A percentile compares a stretch with the other conserved stretches of the same genome.
Evolutionary conservation across 768 basidiomycete genomes (phyloP).

Genomic region (Glaciozyma antarctica): DNA sequence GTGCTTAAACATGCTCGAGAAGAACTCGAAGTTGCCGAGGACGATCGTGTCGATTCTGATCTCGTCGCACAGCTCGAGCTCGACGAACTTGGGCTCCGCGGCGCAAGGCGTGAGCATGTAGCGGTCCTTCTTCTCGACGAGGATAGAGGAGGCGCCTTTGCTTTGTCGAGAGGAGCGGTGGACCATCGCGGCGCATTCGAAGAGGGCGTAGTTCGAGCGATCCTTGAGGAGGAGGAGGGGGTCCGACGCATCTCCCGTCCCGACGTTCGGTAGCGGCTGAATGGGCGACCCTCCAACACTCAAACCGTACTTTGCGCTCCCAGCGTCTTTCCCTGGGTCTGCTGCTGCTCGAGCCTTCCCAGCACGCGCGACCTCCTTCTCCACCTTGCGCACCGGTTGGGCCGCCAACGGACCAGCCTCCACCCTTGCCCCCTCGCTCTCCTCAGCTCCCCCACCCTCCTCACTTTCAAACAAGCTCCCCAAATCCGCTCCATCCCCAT

Average conservation of each 20-base stretch:
- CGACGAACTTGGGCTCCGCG: conserved; percentile 57
- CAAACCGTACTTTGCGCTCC: background rate
- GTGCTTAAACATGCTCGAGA: conserved; percentile 89
- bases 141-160: conserved; percentile 70
- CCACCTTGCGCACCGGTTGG: background rate
- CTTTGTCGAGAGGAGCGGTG: conserved; percentile 71
- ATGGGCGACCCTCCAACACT: conserved; percentile 2
- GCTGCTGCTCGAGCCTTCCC: background rate
- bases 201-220: conserved; percentile 86
- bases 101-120: conserved; percentile 96
- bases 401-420: background rate
- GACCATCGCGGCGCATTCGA: conserved; percentile 88
- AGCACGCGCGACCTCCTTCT: background rate
- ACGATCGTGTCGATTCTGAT: conserved; percentile 93
- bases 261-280: conserved; percentile 29
- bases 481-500: conserved; percentile 23
- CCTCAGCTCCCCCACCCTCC: background rate
- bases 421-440: background rate
- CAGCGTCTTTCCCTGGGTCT: background rate
- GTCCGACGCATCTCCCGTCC: conserved; percentile 29
- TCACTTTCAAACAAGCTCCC: conserved; percentile 10
- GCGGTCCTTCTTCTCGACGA: conserved; percentile 72
- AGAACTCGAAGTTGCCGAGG: conserved; percentile 95
- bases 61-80: conserved; percentile 95
- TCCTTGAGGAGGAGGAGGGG: conserved; percentile 49